These are phyloP conservation scores for Grifola frondosa DNA, from an alignment of 1,284 basidiomycete genomes.

Conservation along the genomic window DNA sequence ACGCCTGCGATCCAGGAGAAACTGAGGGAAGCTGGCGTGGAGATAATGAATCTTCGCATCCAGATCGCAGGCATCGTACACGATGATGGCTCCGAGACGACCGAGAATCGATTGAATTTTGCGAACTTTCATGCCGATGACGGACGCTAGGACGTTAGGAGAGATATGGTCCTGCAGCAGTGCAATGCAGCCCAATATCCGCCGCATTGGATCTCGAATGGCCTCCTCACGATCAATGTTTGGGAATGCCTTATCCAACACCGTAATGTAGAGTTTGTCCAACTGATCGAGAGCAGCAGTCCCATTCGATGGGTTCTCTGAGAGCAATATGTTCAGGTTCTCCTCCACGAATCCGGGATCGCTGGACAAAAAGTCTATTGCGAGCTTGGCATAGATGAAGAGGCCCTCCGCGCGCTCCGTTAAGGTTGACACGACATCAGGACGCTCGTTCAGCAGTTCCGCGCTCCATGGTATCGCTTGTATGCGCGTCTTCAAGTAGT, in stretches of 20 bases:
- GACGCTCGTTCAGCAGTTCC: background rate
- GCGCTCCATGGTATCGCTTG: background rate
- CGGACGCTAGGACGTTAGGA: background rate
- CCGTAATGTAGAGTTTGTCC: constrained; percentile 10
- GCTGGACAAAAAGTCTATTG: constrained; percentile 5
- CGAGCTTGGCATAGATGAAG: constrained; percentile 13
- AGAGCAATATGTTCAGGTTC: constrained; percentile 3
- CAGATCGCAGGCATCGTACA: background rate
- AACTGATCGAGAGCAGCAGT: background rate
- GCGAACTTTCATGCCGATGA: background rate
- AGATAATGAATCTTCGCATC: background rate
- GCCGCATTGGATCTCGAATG: too few relatives aligned
- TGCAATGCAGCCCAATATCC: background rate
- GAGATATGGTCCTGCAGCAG: background rate
- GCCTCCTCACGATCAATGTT: background rate
- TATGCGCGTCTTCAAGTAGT: constrained; percentile 4
- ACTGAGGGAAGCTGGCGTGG: constrained; percentile 2
- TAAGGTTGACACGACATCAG: background rate
- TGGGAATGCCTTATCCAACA: constrained; percentile 12
- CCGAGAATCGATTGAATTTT: background rate
- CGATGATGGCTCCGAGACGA: background rate
- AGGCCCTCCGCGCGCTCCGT: constrained; percentile 7
- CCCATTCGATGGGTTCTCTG: background rate
- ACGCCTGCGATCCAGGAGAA: background rate
- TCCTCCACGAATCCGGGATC: constrained; percentile 5